Percentiles rank a stretch among this genome's conserved stretches.
phyloP scores from a whole-genome alignment of 108 stramenopile species.

The Cyclotella baltica region DNA sequence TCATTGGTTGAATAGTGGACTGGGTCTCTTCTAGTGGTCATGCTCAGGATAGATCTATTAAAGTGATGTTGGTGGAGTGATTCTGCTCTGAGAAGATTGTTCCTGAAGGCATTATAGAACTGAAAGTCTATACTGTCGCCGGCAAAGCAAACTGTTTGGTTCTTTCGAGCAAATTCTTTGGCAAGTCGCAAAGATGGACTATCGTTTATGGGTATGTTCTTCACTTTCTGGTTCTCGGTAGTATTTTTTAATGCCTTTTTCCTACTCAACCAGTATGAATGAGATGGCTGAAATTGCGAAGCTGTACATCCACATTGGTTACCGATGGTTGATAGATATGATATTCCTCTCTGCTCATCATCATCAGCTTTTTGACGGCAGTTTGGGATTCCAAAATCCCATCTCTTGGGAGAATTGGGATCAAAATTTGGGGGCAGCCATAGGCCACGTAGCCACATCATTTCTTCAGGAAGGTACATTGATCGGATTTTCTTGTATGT shows the following conservation, averaged over 20 bases:
- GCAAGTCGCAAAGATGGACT: background rate
- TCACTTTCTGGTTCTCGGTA: background rate
- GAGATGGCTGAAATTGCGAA: background rate
- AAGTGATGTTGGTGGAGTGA: background rate
- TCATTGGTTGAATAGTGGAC: background rate
- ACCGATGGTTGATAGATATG: background rate
- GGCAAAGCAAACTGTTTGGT: background rate
- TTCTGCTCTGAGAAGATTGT: conserved; percentile 11
- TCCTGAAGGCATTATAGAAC: background rate
- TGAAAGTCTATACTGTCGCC: background rate
- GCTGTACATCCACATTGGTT: conserved; percentile 3
- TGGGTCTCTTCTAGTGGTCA: background rate
- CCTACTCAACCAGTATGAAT: background rate
- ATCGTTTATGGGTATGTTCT: background rate
- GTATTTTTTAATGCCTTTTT: background rate
- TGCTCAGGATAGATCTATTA: background rate
- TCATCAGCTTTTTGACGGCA: background rate
- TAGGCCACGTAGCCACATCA: background rate
- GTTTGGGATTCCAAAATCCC: too few species aligned
- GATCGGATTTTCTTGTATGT: background rate
- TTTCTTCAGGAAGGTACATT: background rate
- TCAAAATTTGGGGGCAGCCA: background rate
- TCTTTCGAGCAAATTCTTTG: background rate
- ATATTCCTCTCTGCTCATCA: background rate
- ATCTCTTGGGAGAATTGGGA: too few species aligned